Percentiles rank a stretch among this genome's conserved stretches.
phyloP scores from a whole-genome alignment of 306 rosid genomes.

The Quercus rubra region DNA sequence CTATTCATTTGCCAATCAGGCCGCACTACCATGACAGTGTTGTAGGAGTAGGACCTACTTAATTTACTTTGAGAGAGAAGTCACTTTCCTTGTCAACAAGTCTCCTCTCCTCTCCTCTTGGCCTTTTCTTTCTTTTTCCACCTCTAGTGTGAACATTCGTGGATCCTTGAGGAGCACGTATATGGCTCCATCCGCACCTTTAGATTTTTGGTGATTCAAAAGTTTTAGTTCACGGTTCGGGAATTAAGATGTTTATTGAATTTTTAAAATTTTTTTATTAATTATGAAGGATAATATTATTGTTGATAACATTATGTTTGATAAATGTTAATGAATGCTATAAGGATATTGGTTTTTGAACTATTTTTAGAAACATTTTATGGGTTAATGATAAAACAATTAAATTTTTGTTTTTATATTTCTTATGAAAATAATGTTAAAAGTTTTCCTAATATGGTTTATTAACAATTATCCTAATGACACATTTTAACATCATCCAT shows the following conservation, averaged over 20 bases:
- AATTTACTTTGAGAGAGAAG: neutral
- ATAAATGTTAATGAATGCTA: no score
- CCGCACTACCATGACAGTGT: conserved; percentile 7
- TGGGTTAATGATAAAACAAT: no score
- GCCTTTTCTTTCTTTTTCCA: neutral
- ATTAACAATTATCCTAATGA: no score
- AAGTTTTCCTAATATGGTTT: no score
- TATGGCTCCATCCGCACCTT: neutral
- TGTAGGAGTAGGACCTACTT: conserved; percentile 10
- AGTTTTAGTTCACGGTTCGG: neutral
- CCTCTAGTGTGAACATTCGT: conserved; percentile 23
- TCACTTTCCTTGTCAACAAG: neutral
- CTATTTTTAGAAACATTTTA: no score
- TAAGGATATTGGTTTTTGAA: accelerated
- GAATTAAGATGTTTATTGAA: no score
- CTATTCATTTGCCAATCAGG: conserved; percentile 5
- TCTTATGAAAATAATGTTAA: accelerated
- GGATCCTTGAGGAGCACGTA: conserved; percentile 14
- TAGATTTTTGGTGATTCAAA: neutral
- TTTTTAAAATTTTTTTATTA: no score
- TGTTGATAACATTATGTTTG: no score
- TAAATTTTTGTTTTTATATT: no score
- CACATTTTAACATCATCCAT: no score
- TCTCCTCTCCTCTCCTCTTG: no score
- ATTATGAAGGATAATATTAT: no score